Conservation (phyloP, 331 rosid species). For the Erythrophleum ivorense region DNA sequence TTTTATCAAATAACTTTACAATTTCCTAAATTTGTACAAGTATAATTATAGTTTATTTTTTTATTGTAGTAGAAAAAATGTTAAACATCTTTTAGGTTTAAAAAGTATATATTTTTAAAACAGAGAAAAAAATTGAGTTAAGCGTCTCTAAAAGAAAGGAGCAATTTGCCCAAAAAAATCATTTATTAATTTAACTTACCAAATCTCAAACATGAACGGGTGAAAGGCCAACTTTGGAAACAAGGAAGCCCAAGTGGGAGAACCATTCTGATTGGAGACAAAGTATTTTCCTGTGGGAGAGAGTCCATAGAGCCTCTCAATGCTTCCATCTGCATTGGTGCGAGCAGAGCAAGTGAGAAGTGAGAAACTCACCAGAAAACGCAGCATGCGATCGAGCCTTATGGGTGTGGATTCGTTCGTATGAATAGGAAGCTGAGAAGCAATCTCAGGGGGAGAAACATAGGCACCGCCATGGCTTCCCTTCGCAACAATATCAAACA, state of each 20-base stretch:
- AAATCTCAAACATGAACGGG: background rate
- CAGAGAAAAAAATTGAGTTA: too few relatives aligned
- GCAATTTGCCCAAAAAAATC: too few relatives aligned
- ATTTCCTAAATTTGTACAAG: too few relatives aligned
- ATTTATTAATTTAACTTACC: background rate
- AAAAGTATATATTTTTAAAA: too few relatives aligned
- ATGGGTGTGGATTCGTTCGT: background rate
- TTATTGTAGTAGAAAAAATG: too few relatives aligned
- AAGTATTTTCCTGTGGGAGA: constrained; percentile 16
- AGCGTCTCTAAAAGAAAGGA: too few relatives aligned
- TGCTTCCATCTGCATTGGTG: background rate
- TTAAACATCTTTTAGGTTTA: too few relatives aligned
- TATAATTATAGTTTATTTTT: too few relatives aligned
- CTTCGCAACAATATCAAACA: background rate
- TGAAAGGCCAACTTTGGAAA: background rate
- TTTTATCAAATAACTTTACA: too few relatives aligned
- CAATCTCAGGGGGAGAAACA: background rate
- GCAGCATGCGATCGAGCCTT: background rate
- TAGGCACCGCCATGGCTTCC: background rate
- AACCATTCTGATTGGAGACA: background rate
- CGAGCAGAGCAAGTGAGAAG: background rate
- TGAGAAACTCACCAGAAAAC: constrained; percentile 3
- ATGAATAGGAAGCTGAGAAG: background rate
- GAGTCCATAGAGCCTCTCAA: background rate
- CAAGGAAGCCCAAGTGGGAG: constrained; percentile 8